These are phyloP conservation scores for Filobasidium uniguttulatum DNA, from an alignment of 1,284 basidiomycete genomes.

Conservation along the genomic window DNA sequence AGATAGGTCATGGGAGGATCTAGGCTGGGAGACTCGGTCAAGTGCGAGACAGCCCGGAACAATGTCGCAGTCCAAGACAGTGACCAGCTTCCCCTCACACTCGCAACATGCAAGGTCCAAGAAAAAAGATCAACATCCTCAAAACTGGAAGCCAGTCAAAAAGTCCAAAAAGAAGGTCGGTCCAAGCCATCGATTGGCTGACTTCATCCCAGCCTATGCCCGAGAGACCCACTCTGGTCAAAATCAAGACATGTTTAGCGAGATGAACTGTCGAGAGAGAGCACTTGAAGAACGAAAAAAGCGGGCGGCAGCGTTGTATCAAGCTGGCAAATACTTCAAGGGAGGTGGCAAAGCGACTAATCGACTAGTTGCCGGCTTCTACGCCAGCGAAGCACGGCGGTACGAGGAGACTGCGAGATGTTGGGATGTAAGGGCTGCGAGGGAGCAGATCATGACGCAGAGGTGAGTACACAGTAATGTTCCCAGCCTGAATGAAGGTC, in stretches of 20 bases:
- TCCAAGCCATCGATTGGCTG: conserved; percentile 20
- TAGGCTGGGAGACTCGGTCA: background rate
- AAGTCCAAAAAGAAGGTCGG: conserved; percentile 12
- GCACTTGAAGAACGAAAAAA: conserved; percentile 20
- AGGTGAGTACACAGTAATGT: conserved; percentile 10
- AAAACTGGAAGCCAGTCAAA: conserved; percentile 28
- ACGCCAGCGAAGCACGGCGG: conserved; percentile 27
- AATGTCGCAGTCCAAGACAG: background rate
- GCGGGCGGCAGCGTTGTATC: conserved; percentile 25
- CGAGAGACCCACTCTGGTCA: conserved; percentile 16
- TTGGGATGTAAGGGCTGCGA: conserved; percentile 30
- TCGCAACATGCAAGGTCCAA: background rate
- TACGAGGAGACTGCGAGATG: conserved; percentile 20
- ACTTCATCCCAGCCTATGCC: conserved; percentile 24
- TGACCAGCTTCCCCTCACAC: conserved; percentile 1
- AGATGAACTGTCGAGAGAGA: conserved; percentile 23
- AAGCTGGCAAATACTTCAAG: conserved; percentile 25
- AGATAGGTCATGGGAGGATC: background rate
- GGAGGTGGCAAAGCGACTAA: conserved; percentile 10
- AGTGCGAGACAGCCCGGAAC: background rate
- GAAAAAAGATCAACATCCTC: conserved; percentile 17
- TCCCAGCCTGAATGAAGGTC: no score
- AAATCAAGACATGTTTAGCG: conserved; percentile 12
- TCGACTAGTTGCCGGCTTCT: conserved; percentile 26
- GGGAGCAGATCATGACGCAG: conserved; percentile 26